A percentile compares a stretch with the other conserved stretches of the same genome.
phyloP scores from a whole-genome alignment of 179 eudicot genomes.

The Beta corolliflora region DNA sequence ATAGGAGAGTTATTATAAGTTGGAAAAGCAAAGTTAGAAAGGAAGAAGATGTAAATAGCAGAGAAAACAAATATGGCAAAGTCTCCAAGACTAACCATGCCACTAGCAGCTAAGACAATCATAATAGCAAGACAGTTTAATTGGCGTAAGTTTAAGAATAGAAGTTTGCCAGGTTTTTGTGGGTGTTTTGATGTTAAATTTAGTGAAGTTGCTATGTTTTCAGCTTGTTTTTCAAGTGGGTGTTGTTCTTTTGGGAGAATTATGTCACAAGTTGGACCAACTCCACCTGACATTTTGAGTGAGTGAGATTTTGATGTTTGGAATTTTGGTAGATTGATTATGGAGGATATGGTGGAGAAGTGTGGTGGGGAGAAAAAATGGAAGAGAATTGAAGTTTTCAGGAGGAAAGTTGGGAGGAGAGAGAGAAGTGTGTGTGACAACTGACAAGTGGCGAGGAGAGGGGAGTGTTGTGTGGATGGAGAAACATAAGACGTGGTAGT shows the following conservation, averaged over 20 bases:
- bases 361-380: background rate
- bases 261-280: conserved; percentile 53
- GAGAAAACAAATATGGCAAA: conserved; percentile 50
- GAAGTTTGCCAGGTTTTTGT: background rate
- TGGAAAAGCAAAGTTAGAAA: conserved; percentile 64
- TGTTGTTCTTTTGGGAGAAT: conserved; percentile 43
- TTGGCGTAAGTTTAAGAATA: conserved; percentile 44
- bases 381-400: background rate
- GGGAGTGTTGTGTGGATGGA: conserved; percentile 15
- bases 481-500: conserved; percentile 18
- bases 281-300: conserved; percentile 66
- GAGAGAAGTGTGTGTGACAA: background rate
- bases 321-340: background rate
- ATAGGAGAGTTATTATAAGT: conserved; percentile 9
- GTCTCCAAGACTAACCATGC: conserved; percentile 50
- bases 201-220: background rate
- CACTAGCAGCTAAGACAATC: conserved; percentile 52
- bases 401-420: background rate
- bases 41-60: conserved; percentile 48
- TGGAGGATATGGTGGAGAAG: background rate
- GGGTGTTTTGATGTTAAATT: conserved; percentile 16
- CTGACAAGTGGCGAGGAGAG: conserved; percentile 26
- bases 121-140: conserved; percentile 49
- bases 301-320: background rate
- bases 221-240: background rate